A percentile compares a stretch with the other conserved stretches of the same genome.
These are phyloP conservation scores for Hypericum androsaemum DNA, from an alignment of 345 rosid species.

Conservation along the genomic window DNA sequence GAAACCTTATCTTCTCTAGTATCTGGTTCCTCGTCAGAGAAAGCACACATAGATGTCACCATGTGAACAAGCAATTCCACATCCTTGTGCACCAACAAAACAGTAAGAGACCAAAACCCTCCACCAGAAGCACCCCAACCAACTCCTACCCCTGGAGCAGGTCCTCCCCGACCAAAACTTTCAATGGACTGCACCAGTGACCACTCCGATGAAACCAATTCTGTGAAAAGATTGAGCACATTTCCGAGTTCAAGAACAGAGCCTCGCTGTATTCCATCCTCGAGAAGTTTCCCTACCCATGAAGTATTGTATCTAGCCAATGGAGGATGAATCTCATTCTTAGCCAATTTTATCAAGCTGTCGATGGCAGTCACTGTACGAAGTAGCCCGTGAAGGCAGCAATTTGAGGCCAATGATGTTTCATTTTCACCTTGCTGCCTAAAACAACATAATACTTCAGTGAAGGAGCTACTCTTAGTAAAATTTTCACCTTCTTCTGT, in stretches of 20 bases:
- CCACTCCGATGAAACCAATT: slow-evolving; percentile 48
- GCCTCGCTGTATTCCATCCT: slow-evolving; percentile 43
- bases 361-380: slow-evolving; percentile 37
- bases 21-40: slow-evolving; percentile 13
- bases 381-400: slow-evolving; percentile 60
- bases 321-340: slow-evolving; percentile 19
- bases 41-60: slow-evolving; percentile 37
- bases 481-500: slow-evolving; percentile 20
- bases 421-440: slow-evolving; percentile 40
- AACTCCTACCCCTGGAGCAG: slow-evolving; percentile 76
- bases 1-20: slow-evolving; percentile 26
- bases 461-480: slow-evolving; percentile 34
- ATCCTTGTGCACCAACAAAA: slow-evolving; percentile 65
- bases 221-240: slow-evolving; percentile 34
- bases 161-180: slow-evolving; percentile 82
- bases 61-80: slow-evolving; percentile 39
- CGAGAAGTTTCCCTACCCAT: slow-evolving; percentile 50
- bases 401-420: slow-evolving; percentile 56
- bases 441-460: slow-evolving; percentile 41
- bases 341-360: slow-evolving; percentile 51
- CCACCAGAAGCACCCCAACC: slow-evolving; percentile 96
- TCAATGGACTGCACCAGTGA: slow-evolving; percentile 54
- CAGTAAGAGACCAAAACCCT: slow-evolving; percentile 69
- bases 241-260: slow-evolving; percentile 43
- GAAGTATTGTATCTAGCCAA: slow-evolving; percentile 28